Base-by-base conservation (phyloP, 169 alveolate genomes). In the Ophryocystis elektroscirrha region DNA sequence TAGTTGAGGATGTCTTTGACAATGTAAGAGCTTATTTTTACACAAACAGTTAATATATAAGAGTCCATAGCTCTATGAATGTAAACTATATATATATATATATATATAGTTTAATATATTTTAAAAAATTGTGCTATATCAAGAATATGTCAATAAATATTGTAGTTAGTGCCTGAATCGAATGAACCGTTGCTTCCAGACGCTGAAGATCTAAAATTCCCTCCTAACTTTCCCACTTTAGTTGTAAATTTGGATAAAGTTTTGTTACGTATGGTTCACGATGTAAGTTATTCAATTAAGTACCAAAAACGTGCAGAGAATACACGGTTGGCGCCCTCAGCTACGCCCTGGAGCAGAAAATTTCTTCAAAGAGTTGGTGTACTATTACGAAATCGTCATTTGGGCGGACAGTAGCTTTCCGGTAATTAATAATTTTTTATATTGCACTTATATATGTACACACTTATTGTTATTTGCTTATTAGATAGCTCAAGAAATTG, bases 391-490 rank as follows among this genome's bases (percentile, higher is more conserved):
- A 55, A 72, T 85, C 4, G 95, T 85, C 16, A 63, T 85, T 1
- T 85, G 91, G 93, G 78, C 89, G 20, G 92, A 83, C 37, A 94
- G 79, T 37, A 36, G 67, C 28, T 74, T 69, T 38, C 90, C 90
- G 0, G 65, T 53, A n/a, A 5, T 53, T 35, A 25, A 4, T 9
- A 2, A 5, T 5, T 38, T 22, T 5, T 2, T 5, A 22, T 25
- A 5, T 25, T 38, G 46, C 2, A 22, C 20, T 2, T 38, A 22
- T 38, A 41, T 45, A 19, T 3, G 5, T 22, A 5, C 16, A 22
- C 18, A 7, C 24, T 35, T 15, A 15, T 47, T 4, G n/a, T n/a
- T n/a, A n/a, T n/a, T n/a, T n/a, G n/a, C n/a, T 48, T 1, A 47
- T 18, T 44, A 47, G 62, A 70, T 74, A 0, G 89, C 90, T 0